Evolutionary conservation across 805 yeast species (phyloP).

Genomic region (Wickerhamiella australiensis): DNA sequence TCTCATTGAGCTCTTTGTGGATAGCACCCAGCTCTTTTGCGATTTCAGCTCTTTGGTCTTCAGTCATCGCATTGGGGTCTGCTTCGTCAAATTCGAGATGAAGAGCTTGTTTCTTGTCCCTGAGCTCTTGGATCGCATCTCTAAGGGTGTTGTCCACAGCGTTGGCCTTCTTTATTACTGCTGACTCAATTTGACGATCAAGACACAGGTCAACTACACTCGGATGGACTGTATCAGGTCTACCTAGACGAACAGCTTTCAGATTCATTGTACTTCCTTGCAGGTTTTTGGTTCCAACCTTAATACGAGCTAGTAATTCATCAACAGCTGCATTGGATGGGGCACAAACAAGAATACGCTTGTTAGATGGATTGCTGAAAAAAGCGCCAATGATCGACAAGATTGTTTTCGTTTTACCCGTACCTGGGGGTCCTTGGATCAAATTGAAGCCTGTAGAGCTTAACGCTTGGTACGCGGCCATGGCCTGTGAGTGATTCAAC

Average conservation of each 20-base stretch:
- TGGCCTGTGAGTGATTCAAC: slow-evolving; percentile 83
- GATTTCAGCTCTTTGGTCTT: not conserved
- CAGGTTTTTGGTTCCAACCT: slow-evolving; percentile 46
- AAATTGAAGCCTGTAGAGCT: slow-evolving; percentile 64
- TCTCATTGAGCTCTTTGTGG: slow-evolving; percentile 41
- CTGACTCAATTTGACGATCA: slow-evolving; percentile 65
- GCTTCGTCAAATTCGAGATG: slow-evolving; percentile 13
- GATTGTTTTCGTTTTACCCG: slow-evolving; percentile 97
- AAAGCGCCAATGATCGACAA: slow-evolving; percentile 78
- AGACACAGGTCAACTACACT: slow-evolving; percentile 72
- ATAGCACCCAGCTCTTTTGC: slow-evolving; percentile 23
- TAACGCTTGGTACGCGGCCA: slow-evolving; percentile 68
- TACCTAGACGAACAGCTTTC: slow-evolving; percentile 71
- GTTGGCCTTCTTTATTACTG: slow-evolving; percentile 20
- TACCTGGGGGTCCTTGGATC: slow-evolving; percentile 97
- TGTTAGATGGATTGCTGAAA: slow-evolving; percentile 24
- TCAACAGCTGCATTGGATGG: slow-evolving; percentile 99
- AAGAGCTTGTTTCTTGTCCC: slow-evolving; percentile 9
- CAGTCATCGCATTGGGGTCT: not conserved
- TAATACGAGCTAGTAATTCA: slow-evolving; percentile 74
- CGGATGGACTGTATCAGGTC: slow-evolving; percentile 75
- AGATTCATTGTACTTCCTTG: slow-evolving; percentile 42
- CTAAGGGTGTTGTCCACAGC: slow-evolving; percentile 30
- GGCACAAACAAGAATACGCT: slow-evolving; percentile 79
- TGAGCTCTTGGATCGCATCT: slow-evolving; percentile 26